These are phyloP conservation scores for Gossypium lobatum DNA, from an alignment of 441 rosid genomes.

Conservation along the genomic window DNA sequence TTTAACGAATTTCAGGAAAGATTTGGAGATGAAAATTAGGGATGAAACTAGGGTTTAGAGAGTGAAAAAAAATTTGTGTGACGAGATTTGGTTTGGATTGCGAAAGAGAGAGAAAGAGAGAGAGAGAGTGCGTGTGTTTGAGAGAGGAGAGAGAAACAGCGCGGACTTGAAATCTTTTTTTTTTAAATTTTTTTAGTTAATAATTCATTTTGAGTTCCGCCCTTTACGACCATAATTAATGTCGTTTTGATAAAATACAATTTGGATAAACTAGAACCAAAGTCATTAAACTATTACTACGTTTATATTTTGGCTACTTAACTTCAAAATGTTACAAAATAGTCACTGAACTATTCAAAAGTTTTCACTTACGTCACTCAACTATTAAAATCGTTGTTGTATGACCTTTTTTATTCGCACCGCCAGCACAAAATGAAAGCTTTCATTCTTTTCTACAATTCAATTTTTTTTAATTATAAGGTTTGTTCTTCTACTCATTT, in stretches of 20 bases:
- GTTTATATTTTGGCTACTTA: no score
- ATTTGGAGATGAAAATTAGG: conserved; percentile 10
- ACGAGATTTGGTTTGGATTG: conserved; percentile 4
- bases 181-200: conserved; percentile 42
- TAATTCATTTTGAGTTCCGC: conserved; percentile 41
- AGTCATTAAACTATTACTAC: neutral
- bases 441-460: no score
- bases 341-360: no score
- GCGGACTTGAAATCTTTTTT: conserved; percentile 51
- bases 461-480: no score
- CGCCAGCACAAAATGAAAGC: no score
- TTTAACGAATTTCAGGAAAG: neutral
- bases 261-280: neutral
- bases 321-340: no score
- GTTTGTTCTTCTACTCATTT: no score
- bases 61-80: neutral
- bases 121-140: conserved; percentile 7
- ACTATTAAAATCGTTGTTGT: no score
- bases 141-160: conserved; percentile 23
- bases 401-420: no score
- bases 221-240: neutral
- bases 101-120: conserved; percentile 6
- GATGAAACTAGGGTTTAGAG: conserved; percentile 19
- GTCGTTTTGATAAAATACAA: neutral
- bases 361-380: no score